Evolutionary conservation across 75 land plant genomes (phyloP).

Genomic region (Selaginella tamariscina): DNA sequence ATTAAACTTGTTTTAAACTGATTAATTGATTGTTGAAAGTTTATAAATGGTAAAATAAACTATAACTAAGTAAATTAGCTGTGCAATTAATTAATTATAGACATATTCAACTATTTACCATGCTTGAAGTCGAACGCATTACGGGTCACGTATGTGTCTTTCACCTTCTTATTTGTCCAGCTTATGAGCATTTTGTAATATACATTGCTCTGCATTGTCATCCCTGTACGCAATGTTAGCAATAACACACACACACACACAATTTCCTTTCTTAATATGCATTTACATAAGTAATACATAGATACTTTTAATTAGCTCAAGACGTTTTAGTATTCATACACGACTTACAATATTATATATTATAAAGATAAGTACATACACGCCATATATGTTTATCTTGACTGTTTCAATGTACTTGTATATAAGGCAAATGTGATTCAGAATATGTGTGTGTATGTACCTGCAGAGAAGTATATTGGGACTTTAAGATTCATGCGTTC

Average conservation of each 20-base stretch:
- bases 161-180: conserved; percentile 97
- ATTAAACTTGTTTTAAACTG: neutral
- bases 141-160: conserved; percentile 49
- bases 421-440: neutral
- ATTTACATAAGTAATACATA: too few species aligned
- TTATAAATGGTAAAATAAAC: neutral
- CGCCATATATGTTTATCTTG: too few species aligned
- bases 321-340: too few species aligned
- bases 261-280: too few species aligned
- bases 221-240: conserved; percentile 36
- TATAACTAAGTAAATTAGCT: too few species aligned
- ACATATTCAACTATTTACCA: too few species aligned
- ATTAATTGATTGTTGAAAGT: neutral
- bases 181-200: conserved; percentile 87
- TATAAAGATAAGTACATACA: too few species aligned
- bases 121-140: conserved; percentile 96
- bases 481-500: conserved; percentile 78
- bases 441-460: conserved; percentile 21
- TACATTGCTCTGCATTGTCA: conserved; percentile 88
- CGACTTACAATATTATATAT: too few species aligned
- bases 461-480: conserved; percentile 95
- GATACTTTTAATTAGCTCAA: too few species aligned
- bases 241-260: neutral
- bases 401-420: conserved; percentile 6
- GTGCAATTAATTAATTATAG: too few species aligned